Percentiles rank a stretch among this genome's conserved stretches.
Evolutionary conservation across 2,329 filamentous ascomycete genomes (phyloP).

Genomic region (Calonectria pauciramosa): DNA sequence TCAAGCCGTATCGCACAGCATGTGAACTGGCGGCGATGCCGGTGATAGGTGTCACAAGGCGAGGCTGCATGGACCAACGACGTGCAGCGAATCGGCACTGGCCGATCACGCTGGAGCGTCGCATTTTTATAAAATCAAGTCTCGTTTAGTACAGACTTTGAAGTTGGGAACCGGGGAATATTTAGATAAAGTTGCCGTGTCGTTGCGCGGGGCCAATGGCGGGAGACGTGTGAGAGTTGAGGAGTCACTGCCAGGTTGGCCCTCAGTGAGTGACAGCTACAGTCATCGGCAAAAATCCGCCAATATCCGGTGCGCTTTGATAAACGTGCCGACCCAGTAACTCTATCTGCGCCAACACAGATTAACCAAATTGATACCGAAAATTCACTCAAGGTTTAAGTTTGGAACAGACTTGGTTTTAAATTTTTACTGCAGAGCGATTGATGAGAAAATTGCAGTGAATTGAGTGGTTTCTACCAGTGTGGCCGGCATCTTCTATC

Average conservation of each 20-base stretch:
- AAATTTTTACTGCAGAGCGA: background rate
- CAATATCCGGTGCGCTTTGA: slow-evolving; percentile 36
- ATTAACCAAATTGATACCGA: background rate
- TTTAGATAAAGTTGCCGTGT: background rate
- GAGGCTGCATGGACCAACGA: slow-evolving; percentile 35
- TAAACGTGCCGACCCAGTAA: slow-evolving; percentile 29
- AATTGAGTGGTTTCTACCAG: slow-evolving; percentile 47
- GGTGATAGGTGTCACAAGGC: slow-evolving; percentile 32
- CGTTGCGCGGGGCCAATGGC: slow-evolving; percentile 1
- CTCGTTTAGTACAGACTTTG: background rate
- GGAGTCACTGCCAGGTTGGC: background rate
- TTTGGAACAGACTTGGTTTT: background rate
- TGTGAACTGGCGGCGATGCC: slow-evolving; percentile 18
- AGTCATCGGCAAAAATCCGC: slow-evolving; percentile 40
- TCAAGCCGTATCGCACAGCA: slow-evolving; percentile 13
- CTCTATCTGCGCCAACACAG: slow-evolving; percentile 16
- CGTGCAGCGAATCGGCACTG: slow-evolving; percentile 44
- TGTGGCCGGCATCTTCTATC: slow-evolving; percentile 38
- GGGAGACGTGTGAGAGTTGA: background rate
- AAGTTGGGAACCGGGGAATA: background rate
- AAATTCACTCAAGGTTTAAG: background rate
- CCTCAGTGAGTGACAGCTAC: slow-evolving; percentile 34
- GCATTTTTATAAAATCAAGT: slow-evolving; percentile 33
- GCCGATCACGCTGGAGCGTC: slow-evolving; percentile 41
- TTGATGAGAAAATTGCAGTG: slow-evolving; percentile 37